These are phyloP conservation scores for Phytophthora cactorum DNA, from an alignment of 352 stramenopile genomes.

Conservation along the genomic window DNA sequence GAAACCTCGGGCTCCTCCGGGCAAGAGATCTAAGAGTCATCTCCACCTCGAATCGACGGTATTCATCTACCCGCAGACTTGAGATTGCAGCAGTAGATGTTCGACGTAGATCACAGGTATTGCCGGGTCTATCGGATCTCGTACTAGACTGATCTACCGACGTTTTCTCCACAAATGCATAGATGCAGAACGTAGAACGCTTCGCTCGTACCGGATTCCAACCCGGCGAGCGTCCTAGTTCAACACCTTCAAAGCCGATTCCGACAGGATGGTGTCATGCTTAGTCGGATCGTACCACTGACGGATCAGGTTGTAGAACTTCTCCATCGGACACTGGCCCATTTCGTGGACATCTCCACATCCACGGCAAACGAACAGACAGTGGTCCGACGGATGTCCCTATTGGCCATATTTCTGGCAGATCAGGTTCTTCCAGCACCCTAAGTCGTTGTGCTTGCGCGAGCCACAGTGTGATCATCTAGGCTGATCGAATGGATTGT, in stretches of 20 bases:
- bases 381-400: neutral
- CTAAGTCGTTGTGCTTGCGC: neutral
- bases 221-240: slow-evolving; percentile 13
- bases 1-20: neutral
- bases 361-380: neutral
- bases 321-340: neutral
- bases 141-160: neutral
- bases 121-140: too few relatives aligned
- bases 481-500: neutral
- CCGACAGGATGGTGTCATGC: neutral
- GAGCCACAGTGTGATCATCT: neutral
- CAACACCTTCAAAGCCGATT: slow-evolving; percentile 1
- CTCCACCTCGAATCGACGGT: neutral
- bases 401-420: neutral
- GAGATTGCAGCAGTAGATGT: neutral
- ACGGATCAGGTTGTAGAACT: neutral
- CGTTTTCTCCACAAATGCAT: neutral
- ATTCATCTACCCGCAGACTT: neutral
- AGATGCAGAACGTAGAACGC: neutral
- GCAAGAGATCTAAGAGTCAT: neutral
- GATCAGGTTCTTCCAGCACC: neutral
- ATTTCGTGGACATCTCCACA: too few relatives aligned
- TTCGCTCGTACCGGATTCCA: slow-evolving; percentile 8
- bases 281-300: slow-evolving; percentile 3
- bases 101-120: too few relatives aligned